Percentiles rank a stretch among this genome's conserved stretches.
Conservation (phyloP, 2,329 filamentous ascomycete genomes). For the Penicillium sp. region DNA sequence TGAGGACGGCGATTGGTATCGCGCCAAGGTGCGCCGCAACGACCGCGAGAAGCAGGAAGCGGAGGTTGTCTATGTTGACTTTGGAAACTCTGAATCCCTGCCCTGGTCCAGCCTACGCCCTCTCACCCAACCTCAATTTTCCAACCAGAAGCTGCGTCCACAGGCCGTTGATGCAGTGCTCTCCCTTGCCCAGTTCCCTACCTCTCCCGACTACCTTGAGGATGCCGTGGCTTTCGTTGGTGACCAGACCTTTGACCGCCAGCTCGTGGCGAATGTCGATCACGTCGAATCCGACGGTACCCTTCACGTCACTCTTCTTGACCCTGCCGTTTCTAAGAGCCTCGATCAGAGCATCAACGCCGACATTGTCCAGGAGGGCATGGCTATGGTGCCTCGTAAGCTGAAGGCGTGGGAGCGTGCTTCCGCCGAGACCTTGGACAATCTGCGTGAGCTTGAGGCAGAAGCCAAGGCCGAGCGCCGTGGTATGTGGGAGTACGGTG, state of each 20-base stretch:
- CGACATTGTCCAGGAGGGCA: conserved; percentile 79
- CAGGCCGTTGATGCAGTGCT: conserved; percentile 88
- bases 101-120: conserved; percentile 83
- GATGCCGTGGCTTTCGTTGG: conserved; percentile 79
- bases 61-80: conserved; percentile 94
- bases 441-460: conserved; percentile 72
- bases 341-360: conserved; percentile 84
- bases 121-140: conserved; percentile 80
- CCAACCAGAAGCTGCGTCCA: conserved; percentile 76
- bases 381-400: conserved; percentile 91
- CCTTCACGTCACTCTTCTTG: conserved; percentile 85
- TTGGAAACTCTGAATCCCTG: conserved; percentile 89
- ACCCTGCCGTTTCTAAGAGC: conserved; percentile 67
- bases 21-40: conserved; percentile 86
- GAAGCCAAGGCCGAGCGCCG: conserved; percentile 78
- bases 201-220: conserved; percentile 76
- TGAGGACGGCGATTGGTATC: conserved; percentile 91
- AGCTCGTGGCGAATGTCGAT: conserved; percentile 90
- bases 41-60: conserved; percentile 87
- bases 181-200: conserved; percentile 87
- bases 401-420: conserved; percentile 87
- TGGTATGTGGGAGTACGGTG: conserved; percentile 98
- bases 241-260: conserved; percentile 73
- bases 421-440: conserved; percentile 71
- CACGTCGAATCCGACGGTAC: conserved; percentile 79